These are phyloP conservation scores for Didymella keratinophila DNA, from an alignment of 2,329 filamentous ascomycete species.

Conservation along the genomic window DNA sequence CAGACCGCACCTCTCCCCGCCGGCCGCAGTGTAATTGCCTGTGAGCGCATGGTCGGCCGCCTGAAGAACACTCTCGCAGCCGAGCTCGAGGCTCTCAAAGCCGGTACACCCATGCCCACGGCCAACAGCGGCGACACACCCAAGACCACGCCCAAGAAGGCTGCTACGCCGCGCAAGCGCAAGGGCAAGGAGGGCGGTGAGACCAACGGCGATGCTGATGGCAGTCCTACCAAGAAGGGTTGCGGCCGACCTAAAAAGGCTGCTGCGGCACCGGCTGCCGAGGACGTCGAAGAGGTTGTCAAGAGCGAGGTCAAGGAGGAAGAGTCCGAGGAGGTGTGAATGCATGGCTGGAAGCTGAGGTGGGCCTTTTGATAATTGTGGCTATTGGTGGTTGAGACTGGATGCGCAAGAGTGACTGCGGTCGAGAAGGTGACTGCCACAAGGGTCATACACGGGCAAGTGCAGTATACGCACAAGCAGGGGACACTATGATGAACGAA, in stretches of 20 bases:
- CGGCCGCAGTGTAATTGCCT: conserved; percentile 30
- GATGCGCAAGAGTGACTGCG: background rate
- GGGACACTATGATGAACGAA: background rate
- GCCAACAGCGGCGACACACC: background rate
- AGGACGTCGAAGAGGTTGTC: conserved; percentile 8
- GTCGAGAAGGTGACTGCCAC: too few relatives aligned
- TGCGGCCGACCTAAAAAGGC: conserved; percentile 14
- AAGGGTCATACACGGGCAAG: too few relatives aligned
- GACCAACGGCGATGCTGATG: conserved; percentile 10
- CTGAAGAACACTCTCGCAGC: conserved; percentile 27
- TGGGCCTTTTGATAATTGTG: background rate
- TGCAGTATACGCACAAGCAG: background rate
- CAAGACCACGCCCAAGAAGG: conserved; percentile 1
- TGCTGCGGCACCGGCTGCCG: background rate
- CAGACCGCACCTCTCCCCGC: conserved; percentile 29
- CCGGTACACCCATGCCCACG: conserved; percentile 12
- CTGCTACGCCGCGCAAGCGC: conserved; percentile 22
- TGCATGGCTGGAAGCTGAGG: background rate
- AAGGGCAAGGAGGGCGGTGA: conserved; percentile 17
- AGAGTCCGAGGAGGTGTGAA: background rate
- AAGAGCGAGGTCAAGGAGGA: background rate
- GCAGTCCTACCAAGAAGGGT: conserved; percentile 22
- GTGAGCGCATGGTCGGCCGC: conserved; percentile 33
- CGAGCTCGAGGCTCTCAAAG: conserved; percentile 29
- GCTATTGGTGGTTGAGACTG: background rate